Evolutionary conservation across 257 asterid species (phyloP).

Genomic region (Solanum chmielewskii): DNA sequence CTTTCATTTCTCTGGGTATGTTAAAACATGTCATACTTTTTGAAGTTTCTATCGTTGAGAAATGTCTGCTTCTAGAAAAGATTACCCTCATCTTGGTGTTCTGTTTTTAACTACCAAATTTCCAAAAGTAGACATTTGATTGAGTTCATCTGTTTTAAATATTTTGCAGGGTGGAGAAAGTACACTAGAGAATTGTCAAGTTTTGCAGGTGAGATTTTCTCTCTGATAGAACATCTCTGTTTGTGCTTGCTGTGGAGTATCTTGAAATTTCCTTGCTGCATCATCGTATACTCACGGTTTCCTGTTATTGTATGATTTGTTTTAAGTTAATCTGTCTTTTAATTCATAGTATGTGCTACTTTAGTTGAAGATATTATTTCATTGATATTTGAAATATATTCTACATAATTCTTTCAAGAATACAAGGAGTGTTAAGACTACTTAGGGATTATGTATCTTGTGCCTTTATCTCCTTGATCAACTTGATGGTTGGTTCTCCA

Average conservation of each 20-base stretch:
- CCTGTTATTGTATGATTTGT: neutral
- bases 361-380: neutral
- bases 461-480: neutral
- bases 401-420: neutral
- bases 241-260: neutral
- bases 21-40: neutral
- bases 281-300: neutral
- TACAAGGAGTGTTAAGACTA: neutral
- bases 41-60: neutral
- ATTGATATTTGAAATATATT: neutral
- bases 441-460: neutral
- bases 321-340: neutral
- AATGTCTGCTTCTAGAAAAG: neutral
- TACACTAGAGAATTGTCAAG: constrained; percentile 91
- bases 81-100: neutral
- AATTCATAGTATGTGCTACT: neutral
- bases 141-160: neutral
- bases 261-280: neutral
- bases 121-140: neutral
- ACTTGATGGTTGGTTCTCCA: neutral
- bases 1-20: neutral
- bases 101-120: neutral
- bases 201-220: constrained; percentile 28
- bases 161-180: constrained; percentile 68
- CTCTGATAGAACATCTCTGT: neutral